A percentile compares a stretch with the other conserved stretches of the same genome.
Evolutionary conservation across 2,329 filamentous ascomycete genomes (phyloP).

Genomic region (Arthrobotrys musiformis): DNA sequence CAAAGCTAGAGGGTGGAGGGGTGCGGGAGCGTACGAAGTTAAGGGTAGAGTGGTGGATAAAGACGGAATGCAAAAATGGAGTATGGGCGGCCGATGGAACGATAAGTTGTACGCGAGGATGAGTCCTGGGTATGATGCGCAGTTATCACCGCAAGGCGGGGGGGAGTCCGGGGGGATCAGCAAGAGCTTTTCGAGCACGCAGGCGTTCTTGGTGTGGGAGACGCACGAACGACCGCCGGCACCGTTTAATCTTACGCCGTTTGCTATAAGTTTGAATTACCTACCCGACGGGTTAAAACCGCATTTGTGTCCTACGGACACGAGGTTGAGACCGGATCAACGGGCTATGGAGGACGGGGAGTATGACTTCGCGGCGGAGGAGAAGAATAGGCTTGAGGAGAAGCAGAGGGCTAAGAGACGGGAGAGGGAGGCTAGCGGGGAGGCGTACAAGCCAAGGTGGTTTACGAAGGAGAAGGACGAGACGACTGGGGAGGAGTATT

Average conservation of each 20-base stretch:
- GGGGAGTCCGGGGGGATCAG: slow-evolving; percentile 22
- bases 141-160: slow-evolving; percentile 66
- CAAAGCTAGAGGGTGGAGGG: slow-evolving; percentile 95
- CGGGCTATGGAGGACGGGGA: slow-evolving; percentile 98
- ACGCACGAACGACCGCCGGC: slow-evolving; percentile 80
- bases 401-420: slow-evolving; percentile 82
- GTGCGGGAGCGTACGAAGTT: slow-evolving; percentile 88
- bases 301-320: slow-evolving; percentile 89
- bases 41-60: slow-evolving; percentile 84
- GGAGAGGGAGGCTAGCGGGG: slow-evolving; percentile 77
- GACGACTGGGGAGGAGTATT: slow-evolving; percentile 86
- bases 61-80: slow-evolving; percentile 83
- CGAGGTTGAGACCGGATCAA: slow-evolving; percentile 90
- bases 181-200: slow-evolving; percentile 66
- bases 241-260: slow-evolving; percentile 96
- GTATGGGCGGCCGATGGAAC: slow-evolving; percentile 94
- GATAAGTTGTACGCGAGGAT: slow-evolving; percentile 94
- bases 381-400: slow-evolving; percentile 95
- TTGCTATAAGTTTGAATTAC: slow-evolving; percentile 93
- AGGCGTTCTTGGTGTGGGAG: slow-evolving; percentile 93
- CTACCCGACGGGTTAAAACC: slow-evolving; percentile 82
- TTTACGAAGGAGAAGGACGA: slow-evolving; percentile 79
- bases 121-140: slow-evolving; percentile 87
- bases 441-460: slow-evolving; percentile 86
- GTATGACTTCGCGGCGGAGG: slow-evolving; percentile 89